Conservation (phyloP, 2,329 filamentous ascomycete species). For the Cercospora citrullina region DNA sequence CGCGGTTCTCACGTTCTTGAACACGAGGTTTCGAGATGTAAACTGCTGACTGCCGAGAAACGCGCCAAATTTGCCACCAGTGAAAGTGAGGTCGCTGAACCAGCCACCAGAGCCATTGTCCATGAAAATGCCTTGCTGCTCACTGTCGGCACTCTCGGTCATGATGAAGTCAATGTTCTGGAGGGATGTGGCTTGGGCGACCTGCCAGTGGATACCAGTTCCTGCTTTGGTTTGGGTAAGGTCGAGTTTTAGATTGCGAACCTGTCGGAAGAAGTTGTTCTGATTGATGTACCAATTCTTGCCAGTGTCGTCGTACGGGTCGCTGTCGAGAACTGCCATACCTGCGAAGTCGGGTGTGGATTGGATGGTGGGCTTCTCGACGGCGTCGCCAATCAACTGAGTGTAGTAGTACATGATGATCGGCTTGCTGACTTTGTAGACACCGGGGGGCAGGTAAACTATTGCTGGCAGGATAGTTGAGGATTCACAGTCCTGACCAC, state of each 20-base stretch:
- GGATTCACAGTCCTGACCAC: constrained; percentile 78
- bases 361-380: constrained; percentile 65
- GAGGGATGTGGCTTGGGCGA: constrained; percentile 58
- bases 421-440: constrained; percentile 76
- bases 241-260: constrained; percentile 57
- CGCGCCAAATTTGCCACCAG: constrained; percentile 60
- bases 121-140: constrained; percentile 50
- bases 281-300: constrained; percentile 55
- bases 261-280: constrained; percentile 58
- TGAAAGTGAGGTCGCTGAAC: constrained; percentile 60
- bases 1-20: constrained; percentile 52
- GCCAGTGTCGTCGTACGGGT: constrained; percentile 70
- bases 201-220: constrained; percentile 55
- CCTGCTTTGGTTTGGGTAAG: constrained; percentile 41
- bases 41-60: constrained; percentile 66
- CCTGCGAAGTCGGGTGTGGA: constrained; percentile 64
- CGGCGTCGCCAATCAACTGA: constrained; percentile 80
- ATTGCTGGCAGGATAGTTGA: constrained; percentile 80
- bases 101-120: constrained; percentile 45
- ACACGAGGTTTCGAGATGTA: constrained; percentile 53
- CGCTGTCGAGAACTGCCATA: constrained; percentile 84
- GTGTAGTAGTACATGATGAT: constrained; percentile 90
- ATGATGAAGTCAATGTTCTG: constrained; percentile 64
- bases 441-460: constrained; percentile 89
- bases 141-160: constrained; percentile 42